These are phyloP conservation scores for Coniochaeta ligniaria DNA, from an alignment of 2,329 filamentous ascomycete genomes.

Conservation along the genomic window DNA sequence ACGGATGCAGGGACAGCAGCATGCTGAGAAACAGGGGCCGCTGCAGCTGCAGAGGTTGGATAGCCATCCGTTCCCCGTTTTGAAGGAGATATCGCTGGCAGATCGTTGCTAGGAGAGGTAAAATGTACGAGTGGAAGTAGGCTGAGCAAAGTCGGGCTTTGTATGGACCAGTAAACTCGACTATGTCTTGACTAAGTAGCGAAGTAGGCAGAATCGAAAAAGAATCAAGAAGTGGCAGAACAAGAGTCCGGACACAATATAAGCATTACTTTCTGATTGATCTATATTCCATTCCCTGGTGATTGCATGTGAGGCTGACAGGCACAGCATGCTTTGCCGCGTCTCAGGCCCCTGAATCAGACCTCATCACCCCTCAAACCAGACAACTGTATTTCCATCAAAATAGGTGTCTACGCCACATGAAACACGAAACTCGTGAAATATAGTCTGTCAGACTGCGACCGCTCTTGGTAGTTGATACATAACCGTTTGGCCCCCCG, in stretches of 20 bases:
- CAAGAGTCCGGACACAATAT: too few relatives aligned
- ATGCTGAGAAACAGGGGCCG: constrained; percentile 17
- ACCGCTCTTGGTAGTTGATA: not conserved
- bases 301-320: not conserved
- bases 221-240: too few relatives aligned
- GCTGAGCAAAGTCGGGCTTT: too few relatives aligned
- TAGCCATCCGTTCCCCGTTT: constrained; percentile 6
- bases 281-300: not conserved
- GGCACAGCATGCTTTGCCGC: not conserved
- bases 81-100: not conserved
- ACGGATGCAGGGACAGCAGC: constrained; percentile 23
- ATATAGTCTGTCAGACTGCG: not conserved
- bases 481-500: too few relatives aligned
- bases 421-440: too few relatives aligned
- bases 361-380: not conserved
- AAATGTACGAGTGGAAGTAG: not conserved
- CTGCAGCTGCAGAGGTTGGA: constrained; percentile 22
- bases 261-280: not conserved
- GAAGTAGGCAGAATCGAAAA: too few relatives aligned
- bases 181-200: too few relatives aligned
- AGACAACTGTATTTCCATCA: too few relatives aligned
- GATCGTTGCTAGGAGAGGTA: not conserved
- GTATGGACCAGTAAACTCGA: too few relatives aligned
- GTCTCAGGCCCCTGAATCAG: not conserved
- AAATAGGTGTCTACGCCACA: too few relatives aligned